Evolutionary conservation across 371 early-diverging fungal genomes (phyloP).

Genomic region (Mortierella polycephala): DNA sequence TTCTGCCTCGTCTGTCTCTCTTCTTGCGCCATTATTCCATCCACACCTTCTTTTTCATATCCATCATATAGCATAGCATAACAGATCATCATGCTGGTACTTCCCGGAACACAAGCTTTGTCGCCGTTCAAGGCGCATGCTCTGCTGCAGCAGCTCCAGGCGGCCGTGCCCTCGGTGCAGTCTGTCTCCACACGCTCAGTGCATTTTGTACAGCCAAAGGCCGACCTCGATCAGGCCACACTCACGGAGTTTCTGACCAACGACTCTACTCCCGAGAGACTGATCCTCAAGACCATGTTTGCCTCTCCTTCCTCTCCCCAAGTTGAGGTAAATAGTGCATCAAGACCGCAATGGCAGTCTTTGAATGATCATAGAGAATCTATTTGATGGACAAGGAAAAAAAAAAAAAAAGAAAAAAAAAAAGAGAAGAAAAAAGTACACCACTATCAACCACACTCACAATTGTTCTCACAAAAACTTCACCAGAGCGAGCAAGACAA

Average conservation of each 20-base stretch:
- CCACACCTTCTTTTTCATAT: slow-evolving; percentile 4
- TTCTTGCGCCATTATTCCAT: not conserved
- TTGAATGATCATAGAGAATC: not conserved
- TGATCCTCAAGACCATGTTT: slow-evolving; percentile 57
- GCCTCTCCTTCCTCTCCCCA: slow-evolving; percentile 35
- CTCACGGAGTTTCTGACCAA: slow-evolving; percentile 50
- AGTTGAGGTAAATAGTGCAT: slow-evolving; percentile 10
- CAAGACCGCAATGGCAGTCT: not conserved
- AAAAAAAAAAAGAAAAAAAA: not conserved
- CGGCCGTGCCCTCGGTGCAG: slow-evolving; percentile 59
- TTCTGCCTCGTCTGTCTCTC: not conserved
- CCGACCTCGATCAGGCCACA: slow-evolving; percentile 50
- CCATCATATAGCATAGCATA: slow-evolving; percentile 9
- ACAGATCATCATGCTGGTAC: slow-evolving; percentile 69
- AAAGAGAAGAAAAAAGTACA: not conserved
- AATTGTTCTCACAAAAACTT: not conserved
- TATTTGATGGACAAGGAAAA: not conserved
- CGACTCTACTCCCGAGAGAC: slow-evolving; percentile 54
- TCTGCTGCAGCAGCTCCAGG: slow-evolving; percentile 66
- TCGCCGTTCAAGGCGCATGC: slow-evolving; percentile 75
- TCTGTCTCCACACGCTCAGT: slow-evolving; percentile 72
- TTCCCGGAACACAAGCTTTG: slow-evolving; percentile 81
- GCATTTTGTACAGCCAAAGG: slow-evolving; percentile 76
- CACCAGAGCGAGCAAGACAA: slow-evolving; percentile 27
- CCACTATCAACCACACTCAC: not conserved